Conservation (phyloP, 2,329 filamentous ascomycete genomes). For the Bisporella sp. region DNA sequence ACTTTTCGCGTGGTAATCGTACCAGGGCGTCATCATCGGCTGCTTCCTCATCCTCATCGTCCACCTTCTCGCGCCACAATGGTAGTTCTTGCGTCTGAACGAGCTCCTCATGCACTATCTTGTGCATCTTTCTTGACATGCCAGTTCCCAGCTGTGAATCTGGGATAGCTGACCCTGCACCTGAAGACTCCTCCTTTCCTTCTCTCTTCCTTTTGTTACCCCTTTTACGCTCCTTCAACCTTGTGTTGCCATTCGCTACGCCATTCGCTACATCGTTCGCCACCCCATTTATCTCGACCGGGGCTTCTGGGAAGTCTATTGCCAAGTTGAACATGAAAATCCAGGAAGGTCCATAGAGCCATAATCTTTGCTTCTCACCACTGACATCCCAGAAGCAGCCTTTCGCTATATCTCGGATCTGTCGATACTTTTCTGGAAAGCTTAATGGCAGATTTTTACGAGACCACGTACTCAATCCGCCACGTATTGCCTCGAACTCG, state of each 20-base stretch:
- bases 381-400: slow-evolving; percentile 76
- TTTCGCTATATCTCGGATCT: slow-evolving; percentile 72
- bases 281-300: neutral
- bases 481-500: slow-evolving; percentile 72
- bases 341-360: slow-evolving; percentile 83
- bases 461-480: slow-evolving; percentile 78
- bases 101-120: slow-evolving; percentile 32
- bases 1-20: slow-evolving; percentile 5
- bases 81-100: slow-evolving; percentile 28
- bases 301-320: slow-evolving; percentile 49
- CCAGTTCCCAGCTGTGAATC: slow-evolving; percentile 24
- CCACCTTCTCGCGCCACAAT: slow-evolving; percentile 16
- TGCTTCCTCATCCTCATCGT: slow-evolving; percentile 21
- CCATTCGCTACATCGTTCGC: neutral
- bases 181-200: slow-evolving; percentile 35
- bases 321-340: slow-evolving; percentile 87
- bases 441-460: slow-evolving; percentile 70
- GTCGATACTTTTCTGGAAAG: slow-evolving; percentile 67
- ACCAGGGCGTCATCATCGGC: slow-evolving; percentile 19
- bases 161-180: slow-evolving; percentile 47
- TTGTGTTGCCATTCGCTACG: too few species aligned
- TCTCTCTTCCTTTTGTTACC: slow-evolving; percentile 28
- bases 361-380: slow-evolving; percentile 53
- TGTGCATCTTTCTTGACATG: slow-evolving; percentile 32
- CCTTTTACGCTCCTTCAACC: slow-evolving; percentile 6